A percentile compares a stretch with the other conserved stretches of the same genome.
Conservation (phyloP, 129 eudicot species). For the Heracleum sosnowskyi region DNA sequence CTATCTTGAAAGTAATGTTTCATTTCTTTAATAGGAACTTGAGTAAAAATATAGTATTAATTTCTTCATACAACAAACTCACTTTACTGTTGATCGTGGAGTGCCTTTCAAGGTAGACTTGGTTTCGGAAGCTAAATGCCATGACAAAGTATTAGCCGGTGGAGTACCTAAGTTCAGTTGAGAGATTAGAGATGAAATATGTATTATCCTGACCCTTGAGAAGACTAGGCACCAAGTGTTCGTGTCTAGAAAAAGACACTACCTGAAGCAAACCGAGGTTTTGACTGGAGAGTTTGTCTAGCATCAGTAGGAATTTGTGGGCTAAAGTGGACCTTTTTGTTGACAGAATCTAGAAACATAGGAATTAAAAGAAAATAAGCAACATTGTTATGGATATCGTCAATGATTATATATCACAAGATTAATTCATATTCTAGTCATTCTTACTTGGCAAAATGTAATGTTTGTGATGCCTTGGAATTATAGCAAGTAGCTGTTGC, state of each 20-base stretch:
- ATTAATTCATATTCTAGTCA: not conserved
- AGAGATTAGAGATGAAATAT: slow-evolving; percentile 18
- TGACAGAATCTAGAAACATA: slow-evolving; percentile 62
- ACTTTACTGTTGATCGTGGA: slow-evolving; percentile 42
- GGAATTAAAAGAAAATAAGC: not conserved
- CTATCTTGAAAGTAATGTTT: not conserved
- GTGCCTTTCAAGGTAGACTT: slow-evolving; percentile 59
- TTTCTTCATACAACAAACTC: slow-evolving; percentile 5
- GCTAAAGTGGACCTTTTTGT: slow-evolving; percentile 89
- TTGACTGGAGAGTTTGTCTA: slow-evolving; percentile 48
- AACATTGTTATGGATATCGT: slow-evolving; percentile 7
- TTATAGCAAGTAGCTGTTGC: slow-evolving; percentile 78
- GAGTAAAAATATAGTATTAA: not conserved
- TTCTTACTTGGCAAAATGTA: slow-evolving; percentile 87
- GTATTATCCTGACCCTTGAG: not conserved
- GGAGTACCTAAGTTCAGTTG: slow-evolving; percentile 45
- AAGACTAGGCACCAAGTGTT: not conserved
- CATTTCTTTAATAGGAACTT: not conserved
- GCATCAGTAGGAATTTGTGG: slow-evolving; percentile 54
- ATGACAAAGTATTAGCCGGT: slow-evolving; percentile 72
- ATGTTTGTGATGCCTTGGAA: slow-evolving; percentile 96
- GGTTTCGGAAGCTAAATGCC: slow-evolving; percentile 95
- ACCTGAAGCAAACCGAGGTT: slow-evolving; percentile 76
- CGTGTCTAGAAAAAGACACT: not conserved
- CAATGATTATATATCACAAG: not conserved